Percentiles rank a stretch among this genome's conserved stretches.
Conservation (phyloP, 805 yeast genomes). For the Alloascoidea africana region DNA sequence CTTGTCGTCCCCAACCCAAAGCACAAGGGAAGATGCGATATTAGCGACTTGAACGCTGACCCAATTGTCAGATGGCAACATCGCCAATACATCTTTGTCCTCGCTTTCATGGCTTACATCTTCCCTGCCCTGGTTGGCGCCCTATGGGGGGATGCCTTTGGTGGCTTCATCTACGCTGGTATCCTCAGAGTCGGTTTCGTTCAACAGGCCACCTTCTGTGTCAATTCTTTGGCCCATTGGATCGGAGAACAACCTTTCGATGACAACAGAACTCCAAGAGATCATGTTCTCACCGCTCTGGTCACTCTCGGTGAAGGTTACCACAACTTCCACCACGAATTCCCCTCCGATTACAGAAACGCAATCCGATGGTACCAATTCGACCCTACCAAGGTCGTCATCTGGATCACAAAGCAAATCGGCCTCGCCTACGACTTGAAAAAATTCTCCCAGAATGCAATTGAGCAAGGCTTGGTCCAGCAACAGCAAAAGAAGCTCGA, state of each 20-base stretch:
- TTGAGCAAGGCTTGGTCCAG: conserved; percentile 58
- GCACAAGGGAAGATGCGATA: conserved; percentile 49
- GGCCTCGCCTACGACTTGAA: conserved; percentile 47
- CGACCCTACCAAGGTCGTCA: conserved; percentile 79
- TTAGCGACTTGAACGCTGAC: conserved; percentile 47
- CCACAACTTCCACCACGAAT: conserved; percentile 92
- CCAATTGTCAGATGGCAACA: conserved; percentile 53
- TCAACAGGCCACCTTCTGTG: conserved; percentile 67
- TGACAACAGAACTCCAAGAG: conserved; percentile 59
- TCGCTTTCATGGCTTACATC: conserved; percentile 33
- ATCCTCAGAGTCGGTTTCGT: conserved; percentile 51
- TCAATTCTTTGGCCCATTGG: conserved; percentile 75
- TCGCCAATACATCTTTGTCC: conserved; percentile 46
- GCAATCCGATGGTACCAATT: conserved; percentile 57
- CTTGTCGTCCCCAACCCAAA: conserved; percentile 50
- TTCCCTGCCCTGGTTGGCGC: conserved; percentile 54
- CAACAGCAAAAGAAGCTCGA: conserved; percentile 77
- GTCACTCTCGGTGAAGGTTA: conserved; percentile 83
- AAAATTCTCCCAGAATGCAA: conserved; percentile 39
- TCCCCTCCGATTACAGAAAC: conserved; percentile 79
- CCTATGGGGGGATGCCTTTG: conserved; percentile 57
- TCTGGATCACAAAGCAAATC: conserved; percentile 32
- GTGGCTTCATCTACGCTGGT: conserved; percentile 75
- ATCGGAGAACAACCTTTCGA: conserved; percentile 63
- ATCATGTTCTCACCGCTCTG: conserved; percentile 44